Percentiles rank a stretch among this genome's conserved stretches.
Evolutionary conservation across 345 rosid species (phyloP).

Genomic region (Brassica napus): DNA sequence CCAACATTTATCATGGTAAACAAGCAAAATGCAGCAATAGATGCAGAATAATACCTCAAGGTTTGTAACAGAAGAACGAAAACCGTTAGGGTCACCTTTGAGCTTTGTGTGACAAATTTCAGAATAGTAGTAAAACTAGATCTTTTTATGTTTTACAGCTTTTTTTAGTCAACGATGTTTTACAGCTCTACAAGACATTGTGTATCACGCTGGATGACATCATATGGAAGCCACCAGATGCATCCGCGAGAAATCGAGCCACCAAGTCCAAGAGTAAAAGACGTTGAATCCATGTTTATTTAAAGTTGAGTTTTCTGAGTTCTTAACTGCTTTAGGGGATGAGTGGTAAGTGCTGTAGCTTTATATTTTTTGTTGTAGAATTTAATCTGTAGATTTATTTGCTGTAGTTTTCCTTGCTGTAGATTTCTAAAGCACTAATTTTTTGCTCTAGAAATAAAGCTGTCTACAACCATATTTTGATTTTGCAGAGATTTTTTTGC

Average conservation of each 20-base stretch:
- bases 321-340: background rate
- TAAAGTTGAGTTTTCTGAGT: constrained; percentile 21
- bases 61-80: constrained; percentile 40
- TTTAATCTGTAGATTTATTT: no score
- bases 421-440: no score
- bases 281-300: constrained; percentile 41
- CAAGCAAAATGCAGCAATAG: constrained; percentile 62
- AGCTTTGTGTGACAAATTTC: constrained; percentile 8
- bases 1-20: constrained; percentile 86
- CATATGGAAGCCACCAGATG: constrained; percentile 82
- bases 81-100: background rate
- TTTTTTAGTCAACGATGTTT: background rate
- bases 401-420: no score
- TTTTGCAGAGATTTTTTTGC: no score
- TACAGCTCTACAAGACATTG: constrained; percentile 89
- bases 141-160: background rate
- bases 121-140: background rate
- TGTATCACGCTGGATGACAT: constrained; percentile 83
- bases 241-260: constrained; percentile 57
- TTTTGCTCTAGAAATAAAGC: no score
- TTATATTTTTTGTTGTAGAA: no score
- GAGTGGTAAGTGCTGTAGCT: no score
- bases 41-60: constrained; percentile 64
- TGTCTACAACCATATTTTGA: no score
- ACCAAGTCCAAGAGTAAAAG: constrained; percentile 63